phyloP scores from a whole-genome alignment of 116 monocot species.

The Zostera marina region DNA sequence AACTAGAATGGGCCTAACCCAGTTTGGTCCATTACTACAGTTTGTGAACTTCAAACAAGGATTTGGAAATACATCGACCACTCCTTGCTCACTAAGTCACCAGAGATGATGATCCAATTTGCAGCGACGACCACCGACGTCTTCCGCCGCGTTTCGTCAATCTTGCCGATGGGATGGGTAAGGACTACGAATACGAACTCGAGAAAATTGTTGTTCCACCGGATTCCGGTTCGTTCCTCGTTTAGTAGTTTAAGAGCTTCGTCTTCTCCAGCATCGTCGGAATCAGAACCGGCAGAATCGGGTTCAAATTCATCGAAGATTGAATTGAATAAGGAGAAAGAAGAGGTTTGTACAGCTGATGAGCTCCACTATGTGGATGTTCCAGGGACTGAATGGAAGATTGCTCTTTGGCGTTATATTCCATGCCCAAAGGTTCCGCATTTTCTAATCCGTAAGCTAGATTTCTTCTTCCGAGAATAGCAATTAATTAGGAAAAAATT shows the following conservation, averaged over 20 bases:
- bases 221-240: background rate
- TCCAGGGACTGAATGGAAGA: conserved; percentile 53
- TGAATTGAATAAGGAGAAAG: conserved; percentile 13
- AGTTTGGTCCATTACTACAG: background rate
- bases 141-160: conserved; percentile 11
- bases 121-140: conserved; percentile 21
- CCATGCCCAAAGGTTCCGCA: conserved; percentile 40
- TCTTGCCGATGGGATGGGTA: background rate
- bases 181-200: background rate
- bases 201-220: background rate
- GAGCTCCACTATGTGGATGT: conserved; percentile 90
- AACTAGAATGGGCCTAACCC: no score
- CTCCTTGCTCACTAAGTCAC: conserved; percentile 15
- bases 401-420: conserved; percentile 82
- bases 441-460: background rate
- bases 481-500: no score
- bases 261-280: background rate
- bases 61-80: background rate
- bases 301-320: background rate
- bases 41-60: background rate
- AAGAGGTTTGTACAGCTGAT: conserved; percentile 69
- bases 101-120: conserved; percentile 28
- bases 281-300: background rate
- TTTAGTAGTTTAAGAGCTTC: background rate
- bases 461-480: background rate